phyloP scores from a whole-genome alignment of 164 flowering plant species.

The Cinnamomum micranthum region DNA sequence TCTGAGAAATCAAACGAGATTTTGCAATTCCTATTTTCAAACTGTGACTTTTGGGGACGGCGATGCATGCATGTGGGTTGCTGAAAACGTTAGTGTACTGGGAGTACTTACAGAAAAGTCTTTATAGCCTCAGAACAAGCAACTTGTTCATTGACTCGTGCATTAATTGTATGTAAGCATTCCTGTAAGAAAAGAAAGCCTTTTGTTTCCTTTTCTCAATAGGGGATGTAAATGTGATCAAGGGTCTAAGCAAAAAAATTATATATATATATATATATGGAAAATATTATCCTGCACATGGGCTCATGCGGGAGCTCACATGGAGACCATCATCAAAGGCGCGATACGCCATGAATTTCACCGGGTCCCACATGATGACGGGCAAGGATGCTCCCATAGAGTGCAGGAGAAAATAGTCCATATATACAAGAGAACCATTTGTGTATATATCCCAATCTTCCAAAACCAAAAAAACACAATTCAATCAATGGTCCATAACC shows the following conservation, averaged over 20 bases:
- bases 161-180: not conserved
- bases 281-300: not conserved
- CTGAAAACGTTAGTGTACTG: not conserved
- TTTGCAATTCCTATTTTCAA: not conserved
- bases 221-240: no score
- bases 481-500: not conserved
- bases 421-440: no score
- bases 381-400: no score
- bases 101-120: not conserved
- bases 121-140: not conserved
- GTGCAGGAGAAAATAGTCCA: no score
- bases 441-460: no score
- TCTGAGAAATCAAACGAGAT: not conserved
- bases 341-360: not conserved
- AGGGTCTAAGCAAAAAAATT: not conserved
- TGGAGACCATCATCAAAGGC: not conserved
- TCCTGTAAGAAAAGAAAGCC: not conserved
- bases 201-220: no score
- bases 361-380: not conserved
- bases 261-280: not conserved
- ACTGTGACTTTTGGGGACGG: not conserved
- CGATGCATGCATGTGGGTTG: not conserved
- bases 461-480: not conserved
- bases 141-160: not conserved
- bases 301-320: not conserved